Conservation (phyloP, 1,139 yeast genomes). For the Candida tropicalis region DNA sequence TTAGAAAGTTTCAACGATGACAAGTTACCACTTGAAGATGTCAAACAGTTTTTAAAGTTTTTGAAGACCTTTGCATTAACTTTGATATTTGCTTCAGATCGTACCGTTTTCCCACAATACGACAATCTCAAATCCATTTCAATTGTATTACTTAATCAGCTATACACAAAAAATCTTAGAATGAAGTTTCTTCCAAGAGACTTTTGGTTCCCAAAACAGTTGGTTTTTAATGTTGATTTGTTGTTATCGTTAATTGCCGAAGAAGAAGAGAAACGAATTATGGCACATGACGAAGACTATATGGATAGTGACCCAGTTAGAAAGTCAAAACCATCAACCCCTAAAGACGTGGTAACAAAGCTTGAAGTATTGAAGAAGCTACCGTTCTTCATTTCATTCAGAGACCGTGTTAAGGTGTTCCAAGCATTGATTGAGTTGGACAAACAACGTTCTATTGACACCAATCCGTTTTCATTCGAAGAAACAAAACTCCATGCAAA, state of each 20-base stretch:
- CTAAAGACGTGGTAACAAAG: conserved; percentile 17
- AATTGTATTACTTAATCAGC: conserved; percentile 61
- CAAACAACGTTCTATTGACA: conserved; percentile 26
- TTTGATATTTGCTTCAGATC: conserved; percentile 44
- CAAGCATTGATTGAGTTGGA: conserved; percentile 64
- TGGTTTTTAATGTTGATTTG: conserved; percentile 30
- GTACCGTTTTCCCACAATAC: conserved; percentile 18
- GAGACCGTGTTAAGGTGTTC: conserved; percentile 71
- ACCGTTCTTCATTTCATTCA: conserved; percentile 82
- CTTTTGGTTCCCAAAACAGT: conserved; percentile 56
- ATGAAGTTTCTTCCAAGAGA: conserved; percentile 53
- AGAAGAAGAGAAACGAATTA: conserved; percentile 35
- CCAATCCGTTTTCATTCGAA: conserved; percentile 18
- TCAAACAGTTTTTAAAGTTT: conserved; percentile 48
- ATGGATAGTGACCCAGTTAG: not conserved
- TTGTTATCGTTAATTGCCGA: conserved; percentile 40
- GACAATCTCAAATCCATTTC: conserved; percentile 39
- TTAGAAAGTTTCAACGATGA: conserved; percentile 54
- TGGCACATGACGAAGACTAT: conserved; percentile 18
- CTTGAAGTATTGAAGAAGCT: conserved; percentile 59
- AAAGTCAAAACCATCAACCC: conserved; percentile 1
- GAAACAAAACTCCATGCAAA: conserved; percentile 42
- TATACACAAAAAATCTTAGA: conserved; percentile 71
- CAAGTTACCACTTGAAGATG: conserved; percentile 48
- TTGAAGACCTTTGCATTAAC: conserved; percentile 59